A percentile compares a stretch with the other conserved stretches of the same genome.
These are phyloP conservation scores for Rhodotorula sp. DNA, from an alignment of 1,284 basidiomycete species.

Conservation along the genomic window DNA sequence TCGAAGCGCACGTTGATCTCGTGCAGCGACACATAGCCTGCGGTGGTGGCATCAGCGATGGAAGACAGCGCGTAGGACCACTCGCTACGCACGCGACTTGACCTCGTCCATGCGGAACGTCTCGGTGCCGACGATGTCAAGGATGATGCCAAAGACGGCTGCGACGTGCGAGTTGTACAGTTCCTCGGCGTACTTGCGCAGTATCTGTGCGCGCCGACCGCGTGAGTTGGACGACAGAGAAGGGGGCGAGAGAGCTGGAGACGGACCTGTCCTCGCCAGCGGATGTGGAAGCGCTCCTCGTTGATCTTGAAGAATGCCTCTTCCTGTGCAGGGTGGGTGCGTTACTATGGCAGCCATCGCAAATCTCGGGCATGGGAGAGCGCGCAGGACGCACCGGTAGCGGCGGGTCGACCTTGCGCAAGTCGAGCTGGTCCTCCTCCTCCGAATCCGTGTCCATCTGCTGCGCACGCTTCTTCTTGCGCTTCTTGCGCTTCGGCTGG, in stretches of 20 bases:
- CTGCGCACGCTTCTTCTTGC: constrained; percentile 5
- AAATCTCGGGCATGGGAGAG: too few relatives aligned
- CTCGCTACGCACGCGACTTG: constrained; percentile 62
- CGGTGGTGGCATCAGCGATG: background rate
- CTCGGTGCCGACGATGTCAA: constrained; percentile 60
- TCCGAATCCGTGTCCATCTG: constrained; percentile 1
- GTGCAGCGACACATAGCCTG: constrained; percentile 30
- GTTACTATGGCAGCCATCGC: background rate
- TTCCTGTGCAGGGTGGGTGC: constrained; percentile 57
- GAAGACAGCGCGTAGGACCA: background rate
- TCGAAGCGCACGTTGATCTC: constrained; percentile 29
- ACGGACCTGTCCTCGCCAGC: constrained; percentile 80
- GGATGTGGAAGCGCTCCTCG: constrained; percentile 81
- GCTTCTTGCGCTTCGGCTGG: constrained; percentile 26
- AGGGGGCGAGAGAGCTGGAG: background rate
- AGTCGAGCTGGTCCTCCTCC: constrained; percentile 10
- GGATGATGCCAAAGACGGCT: constrained; percentile 66
- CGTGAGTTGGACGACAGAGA: background rate
- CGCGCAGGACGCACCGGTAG: constrained; percentile 21
- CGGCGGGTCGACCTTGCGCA: constrained; percentile 19
- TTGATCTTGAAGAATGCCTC: constrained; percentile 78
- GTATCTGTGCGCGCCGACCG: constrained; percentile 58
- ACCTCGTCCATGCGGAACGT: constrained; percentile 58
- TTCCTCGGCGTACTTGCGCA: constrained; percentile 71
- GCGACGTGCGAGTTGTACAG: constrained; percentile 75